Conservation (phyloP, 2,329 filamentous ascomycete genomes). For the Pseudogymnoascus sp. region DNA sequence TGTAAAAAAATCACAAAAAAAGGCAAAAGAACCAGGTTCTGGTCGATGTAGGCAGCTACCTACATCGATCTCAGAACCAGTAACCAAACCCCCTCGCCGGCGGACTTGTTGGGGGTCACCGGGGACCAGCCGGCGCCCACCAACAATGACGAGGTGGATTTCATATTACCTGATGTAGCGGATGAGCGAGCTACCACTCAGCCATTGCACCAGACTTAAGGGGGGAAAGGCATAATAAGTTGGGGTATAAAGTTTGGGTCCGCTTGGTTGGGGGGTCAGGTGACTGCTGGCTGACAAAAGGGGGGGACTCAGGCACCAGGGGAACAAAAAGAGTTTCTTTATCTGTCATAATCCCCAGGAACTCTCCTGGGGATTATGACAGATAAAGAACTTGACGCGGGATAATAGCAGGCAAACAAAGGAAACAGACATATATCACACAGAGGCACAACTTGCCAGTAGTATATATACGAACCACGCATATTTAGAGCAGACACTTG, state of each 20-base stretch:
- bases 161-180: neutral
- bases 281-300: neutral
- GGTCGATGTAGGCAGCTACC: neutral
- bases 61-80: neutral
- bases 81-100: neutral
- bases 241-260: neutral
- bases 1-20: neutral
- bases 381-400: neutral
- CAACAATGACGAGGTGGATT: neutral
- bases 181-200: neutral
- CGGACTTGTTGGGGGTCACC: neutral
- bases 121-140: neutral
- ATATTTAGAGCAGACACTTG: neutral
- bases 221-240: neutral
- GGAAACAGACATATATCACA: neutral
- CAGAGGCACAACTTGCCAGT: neutral
- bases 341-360: too few species aligned
- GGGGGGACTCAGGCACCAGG: neutral
- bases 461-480: neutral
- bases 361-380: neutral
- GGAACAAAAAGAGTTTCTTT: neutral
- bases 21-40: neutral
- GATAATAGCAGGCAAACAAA: neutral
- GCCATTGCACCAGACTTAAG: neutral
- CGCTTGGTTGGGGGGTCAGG: neutral